phyloP scores from a whole-genome alignment of 2,329 filamentous ascomycete genomes.

The Botryotinia convoluta region DNA sequence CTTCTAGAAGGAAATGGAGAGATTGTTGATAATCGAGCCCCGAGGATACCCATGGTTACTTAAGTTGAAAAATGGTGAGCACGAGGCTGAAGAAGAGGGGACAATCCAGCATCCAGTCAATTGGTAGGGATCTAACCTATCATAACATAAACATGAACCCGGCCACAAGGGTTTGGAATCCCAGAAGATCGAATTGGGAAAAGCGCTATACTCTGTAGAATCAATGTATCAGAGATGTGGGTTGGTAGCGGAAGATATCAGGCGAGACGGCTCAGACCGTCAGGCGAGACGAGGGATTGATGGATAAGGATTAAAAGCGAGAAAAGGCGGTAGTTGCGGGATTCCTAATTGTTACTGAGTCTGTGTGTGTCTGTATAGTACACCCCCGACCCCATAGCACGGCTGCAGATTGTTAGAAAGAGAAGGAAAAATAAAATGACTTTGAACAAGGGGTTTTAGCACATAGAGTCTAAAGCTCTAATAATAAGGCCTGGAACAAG shows the following conservation, averaged over 20 bases:
- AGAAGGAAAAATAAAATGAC: slow-evolving; percentile 5
- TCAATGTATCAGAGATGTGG: neutral
- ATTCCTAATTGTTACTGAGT: neutral
- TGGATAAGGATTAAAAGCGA: slow-evolving; percentile 3
- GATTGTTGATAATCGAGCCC: neutral
- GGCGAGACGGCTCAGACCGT: neutral
- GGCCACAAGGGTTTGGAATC: neutral
- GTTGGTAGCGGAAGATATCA: neutral
- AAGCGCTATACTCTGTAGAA: neutral
- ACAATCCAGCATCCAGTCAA: slow-evolving; percentile 1
- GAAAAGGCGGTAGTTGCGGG: neutral
- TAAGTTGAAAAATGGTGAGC: neutral
- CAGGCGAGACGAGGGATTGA: neutral
- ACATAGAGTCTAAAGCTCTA: neutral
- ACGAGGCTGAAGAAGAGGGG: slow-evolving; percentile 14
- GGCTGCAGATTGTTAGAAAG: neutral
- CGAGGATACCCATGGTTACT: slow-evolving; percentile 5
- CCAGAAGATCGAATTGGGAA: neutral
- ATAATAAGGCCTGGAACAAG: neutral
- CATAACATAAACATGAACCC: neutral
- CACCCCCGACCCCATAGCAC: neutral
- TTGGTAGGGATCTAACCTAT: neutral
- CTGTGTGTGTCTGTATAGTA: neutral
- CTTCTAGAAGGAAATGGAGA: slow-evolving; percentile 2
- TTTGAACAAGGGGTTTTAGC: neutral